Conservation (phyloP, 1,284 basidiomycete species). For the Pterula multifida region DNA sequence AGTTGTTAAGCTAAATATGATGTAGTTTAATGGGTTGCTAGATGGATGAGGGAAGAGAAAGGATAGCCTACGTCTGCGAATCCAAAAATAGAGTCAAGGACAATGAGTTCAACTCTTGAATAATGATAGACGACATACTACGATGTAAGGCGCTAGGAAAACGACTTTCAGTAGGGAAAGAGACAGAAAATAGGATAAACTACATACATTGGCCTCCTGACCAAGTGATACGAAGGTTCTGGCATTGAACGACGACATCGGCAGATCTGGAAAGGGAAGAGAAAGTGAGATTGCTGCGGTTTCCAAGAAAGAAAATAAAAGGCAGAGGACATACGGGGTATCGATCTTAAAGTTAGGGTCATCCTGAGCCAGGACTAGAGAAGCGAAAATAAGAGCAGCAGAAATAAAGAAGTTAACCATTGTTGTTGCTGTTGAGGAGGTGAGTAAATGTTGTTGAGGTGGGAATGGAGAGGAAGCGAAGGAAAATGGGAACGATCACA, state of each 20-base stretch:
- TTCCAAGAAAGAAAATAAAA: not conserved
- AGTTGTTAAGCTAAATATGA: conserved; percentile 23
- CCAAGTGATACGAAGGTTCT: conserved; percentile 38
- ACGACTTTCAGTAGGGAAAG: conserved; percentile 6
- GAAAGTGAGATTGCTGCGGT: conserved; percentile 8
- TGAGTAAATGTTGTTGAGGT: too few relatives aligned
- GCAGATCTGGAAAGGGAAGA: conserved; percentile 17
- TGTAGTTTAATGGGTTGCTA: conserved; percentile 17
- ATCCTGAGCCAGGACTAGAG: conserved; percentile 30
- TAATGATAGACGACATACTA: conserved; percentile 15
- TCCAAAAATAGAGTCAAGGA: not conserved
- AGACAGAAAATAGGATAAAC: not conserved
- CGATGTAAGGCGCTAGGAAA: conserved; percentile 33
- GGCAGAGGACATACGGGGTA: conserved; percentile 39
- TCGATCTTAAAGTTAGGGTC: conserved; percentile 30
- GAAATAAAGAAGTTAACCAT: conserved; percentile 28
- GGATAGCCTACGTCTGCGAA: not conserved
- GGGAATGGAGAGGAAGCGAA: conserved; percentile 13
- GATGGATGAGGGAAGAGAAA: not conserved
- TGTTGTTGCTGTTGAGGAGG: conserved; percentile 26
- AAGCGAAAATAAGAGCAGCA: conserved; percentile 25
- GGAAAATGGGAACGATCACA: conserved; percentile 2
- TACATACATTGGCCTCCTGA: conserved; percentile 36
- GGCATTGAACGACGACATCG: conserved; percentile 32
- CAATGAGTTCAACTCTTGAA: not conserved